Percentiles rank a stretch among this genome's conserved stretches.
These are phyloP conservation scores for Kingdonia uniflora DNA, from an alignment of 164 flowering plant species.

Conservation along the genomic window DNA sequence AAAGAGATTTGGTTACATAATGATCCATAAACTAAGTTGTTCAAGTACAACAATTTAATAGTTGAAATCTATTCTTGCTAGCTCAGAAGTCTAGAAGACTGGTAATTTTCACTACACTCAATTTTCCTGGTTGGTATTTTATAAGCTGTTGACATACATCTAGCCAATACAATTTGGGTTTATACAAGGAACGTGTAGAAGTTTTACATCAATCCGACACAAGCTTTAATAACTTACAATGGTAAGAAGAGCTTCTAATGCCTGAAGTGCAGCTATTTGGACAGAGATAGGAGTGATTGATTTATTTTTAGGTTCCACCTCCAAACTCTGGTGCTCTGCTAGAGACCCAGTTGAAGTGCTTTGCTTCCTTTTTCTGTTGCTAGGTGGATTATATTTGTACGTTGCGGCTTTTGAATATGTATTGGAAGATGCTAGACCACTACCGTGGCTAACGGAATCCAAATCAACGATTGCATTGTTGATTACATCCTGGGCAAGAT, in stretches of 20 bases:
- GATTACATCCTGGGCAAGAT: conserved; percentile 45
- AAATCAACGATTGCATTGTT: conserved; percentile 49
- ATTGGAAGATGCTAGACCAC: conserved; percentile 7
- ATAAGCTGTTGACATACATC: too few species aligned
- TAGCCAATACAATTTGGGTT: too few species aligned
- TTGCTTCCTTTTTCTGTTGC: conserved; percentile 58
- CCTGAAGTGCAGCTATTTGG: conserved; percentile 75
- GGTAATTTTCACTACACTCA: too few species aligned
- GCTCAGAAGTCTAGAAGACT: too few species aligned
- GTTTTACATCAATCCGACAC: too few species aligned
- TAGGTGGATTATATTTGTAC: conserved; percentile 18
- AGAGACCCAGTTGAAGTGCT: conserved; percentile 19
- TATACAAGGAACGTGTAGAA: too few species aligned
- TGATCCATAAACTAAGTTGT: too few species aligned
- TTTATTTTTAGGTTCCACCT: conserved; percentile 17
- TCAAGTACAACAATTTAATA: too few species aligned
- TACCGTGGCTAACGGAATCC: conserved; percentile 15
- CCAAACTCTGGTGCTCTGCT: conserved; percentile 25
- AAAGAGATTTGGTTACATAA: too few species aligned
- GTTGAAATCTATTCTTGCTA: too few species aligned
- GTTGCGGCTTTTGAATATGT: conserved; percentile 13
- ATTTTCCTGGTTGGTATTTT: too few species aligned
- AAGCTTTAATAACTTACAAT: conserved; percentile 36
- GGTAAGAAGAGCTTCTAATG: conserved; percentile 68
- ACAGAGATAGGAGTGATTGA: conserved; percentile 29